Evolutionary conservation across 345 rosid genomes (phyloP).

Genomic region (Murraya koenigii): DNA sequence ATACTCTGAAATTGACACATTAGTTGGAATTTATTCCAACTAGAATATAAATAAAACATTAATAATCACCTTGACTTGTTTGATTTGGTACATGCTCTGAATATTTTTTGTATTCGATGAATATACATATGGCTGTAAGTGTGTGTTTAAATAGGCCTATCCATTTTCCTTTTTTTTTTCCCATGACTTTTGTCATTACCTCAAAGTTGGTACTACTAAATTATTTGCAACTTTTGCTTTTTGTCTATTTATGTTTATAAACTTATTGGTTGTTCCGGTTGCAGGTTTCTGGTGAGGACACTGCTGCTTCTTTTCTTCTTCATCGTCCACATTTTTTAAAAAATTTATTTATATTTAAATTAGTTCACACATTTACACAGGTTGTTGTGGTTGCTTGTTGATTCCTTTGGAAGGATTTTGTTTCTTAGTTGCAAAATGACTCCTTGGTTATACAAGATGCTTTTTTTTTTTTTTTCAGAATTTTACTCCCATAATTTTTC

Average conservation of each 20-base stretch:
- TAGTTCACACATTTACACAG: neutral
- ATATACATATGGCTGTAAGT: neutral
- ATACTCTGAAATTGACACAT: too few relatives aligned
- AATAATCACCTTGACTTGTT: too few relatives aligned
- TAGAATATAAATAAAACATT: too few relatives aligned
- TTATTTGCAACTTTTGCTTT: too few relatives aligned
- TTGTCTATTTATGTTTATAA: neutral
- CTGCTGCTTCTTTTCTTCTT: neutral
- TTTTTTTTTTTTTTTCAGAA: too few relatives aligned
- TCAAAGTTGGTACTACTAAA: neutral
- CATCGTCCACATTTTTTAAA: too few relatives aligned
- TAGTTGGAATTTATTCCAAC: neutral
- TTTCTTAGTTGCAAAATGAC: neutral
- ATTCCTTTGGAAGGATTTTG: neutral
- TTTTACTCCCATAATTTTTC: too few relatives aligned
- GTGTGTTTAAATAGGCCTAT: neutral
- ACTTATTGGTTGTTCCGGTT: neutral
- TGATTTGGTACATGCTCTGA: too few relatives aligned
- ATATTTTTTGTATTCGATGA: neutral
- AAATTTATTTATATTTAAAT: neutral
- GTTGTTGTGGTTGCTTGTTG: neutral
- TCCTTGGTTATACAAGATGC: neutral
- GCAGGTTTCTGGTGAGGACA: slow-evolving; percentile 5
- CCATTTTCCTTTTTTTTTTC: too few relatives aligned
- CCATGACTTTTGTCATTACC: neutral